Base-by-base conservation (phyloP, 1,139 yeast species). In the Debaryomyces psychrophilus region DNA sequence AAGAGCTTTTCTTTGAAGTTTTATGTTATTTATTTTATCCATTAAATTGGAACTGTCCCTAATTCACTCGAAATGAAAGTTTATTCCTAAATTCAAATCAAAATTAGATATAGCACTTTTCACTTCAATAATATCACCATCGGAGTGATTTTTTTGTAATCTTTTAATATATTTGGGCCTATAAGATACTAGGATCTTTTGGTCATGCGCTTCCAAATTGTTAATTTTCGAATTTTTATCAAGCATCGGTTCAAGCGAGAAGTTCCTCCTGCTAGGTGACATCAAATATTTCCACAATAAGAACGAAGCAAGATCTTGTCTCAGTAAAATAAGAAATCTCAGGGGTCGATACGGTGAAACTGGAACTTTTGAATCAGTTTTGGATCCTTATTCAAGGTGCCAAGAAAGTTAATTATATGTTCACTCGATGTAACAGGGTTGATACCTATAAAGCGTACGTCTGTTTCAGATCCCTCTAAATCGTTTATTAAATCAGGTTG, bases 141-240 rank as follows among this genome's bases (percentile, higher is more conserved):
- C 18, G 2, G 45, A 31, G 31, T 34, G 43, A 1, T 54, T 54
- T 18, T 55, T 56, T 12, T 49, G 52, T 15, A 55, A 27, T 37
- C 50, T 56, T 20, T 49, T 54, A 12, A 58, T 47, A 27, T 50
- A 48, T 12, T 46, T 44, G 4, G 31, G 34, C 5, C 58, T 58
- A 17, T 49, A 49, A 25, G 22, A 46, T 8, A 37, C 37, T 18
- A 44, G 42, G 2, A 55, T 55, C 27, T 31, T 45, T 22, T 46
- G 23, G 11, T 41, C 41, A 11, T 36, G 14, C 9, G 41, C 22
- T 47, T 48, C 20, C 39, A 33, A 11, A 37, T 28, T 11, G 29
- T 47, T 41, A 35, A 47, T 43, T 9, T 34, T 31, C 18, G 45
- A 43, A 35, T 45, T 39, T 12, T 22, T 12, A 5, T 12, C n/a